phyloP scores from a whole-genome alignment of 352 stramenopile genomes.

The Thalassiosira tumida region DNA sequence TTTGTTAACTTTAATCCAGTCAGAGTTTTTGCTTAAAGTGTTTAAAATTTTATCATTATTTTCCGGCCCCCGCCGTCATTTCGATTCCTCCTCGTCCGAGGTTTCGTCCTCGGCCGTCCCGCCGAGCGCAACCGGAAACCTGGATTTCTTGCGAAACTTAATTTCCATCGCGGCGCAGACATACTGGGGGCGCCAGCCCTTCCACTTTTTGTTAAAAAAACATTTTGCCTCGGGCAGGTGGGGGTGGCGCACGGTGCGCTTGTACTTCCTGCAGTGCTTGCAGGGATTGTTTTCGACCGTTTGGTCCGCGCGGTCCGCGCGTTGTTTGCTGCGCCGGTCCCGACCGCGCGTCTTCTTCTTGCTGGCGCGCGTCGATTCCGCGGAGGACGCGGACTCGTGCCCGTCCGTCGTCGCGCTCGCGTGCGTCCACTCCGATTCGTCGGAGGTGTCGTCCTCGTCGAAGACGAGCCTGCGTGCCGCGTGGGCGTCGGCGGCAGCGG shows the following conservation, averaged over 20 bases:
- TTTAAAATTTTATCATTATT: background rate
- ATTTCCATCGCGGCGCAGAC: slow-evolving; percentile 3
- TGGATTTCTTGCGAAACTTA: background rate
- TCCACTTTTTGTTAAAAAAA: slow-evolving; percentile 53
- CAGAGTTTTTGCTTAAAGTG: background rate
- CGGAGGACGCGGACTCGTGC: background rate
- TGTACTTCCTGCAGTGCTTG: slow-evolving; percentile 44
- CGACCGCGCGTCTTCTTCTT: too few relatives aligned
- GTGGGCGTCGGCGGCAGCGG: background rate
- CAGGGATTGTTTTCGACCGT: slow-evolving; percentile 45
- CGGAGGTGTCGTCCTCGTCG: background rate
- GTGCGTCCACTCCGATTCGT: background rate
- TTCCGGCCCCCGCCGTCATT: slow-evolving; percentile 2
- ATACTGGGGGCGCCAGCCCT: slow-evolving; percentile 30
- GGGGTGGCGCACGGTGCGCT: slow-evolving; percentile 14
- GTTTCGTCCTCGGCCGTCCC: too few relatives aligned
- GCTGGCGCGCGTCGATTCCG: background rate
- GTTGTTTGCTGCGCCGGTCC: too few relatives aligned
- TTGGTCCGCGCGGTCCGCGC: background rate
- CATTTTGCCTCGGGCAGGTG: background rate
- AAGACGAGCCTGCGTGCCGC: background rate
- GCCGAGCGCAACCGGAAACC: background rate
- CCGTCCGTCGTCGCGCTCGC: background rate
- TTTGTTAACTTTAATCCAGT: background rate
- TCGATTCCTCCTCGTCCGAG: background rate